Percentiles rank a stretch among this genome's conserved stretches.
These are phyloP conservation scores for Candida ipomoeae DNA, from an alignment of 805 yeast species.

Conservation along the genomic window DNA sequence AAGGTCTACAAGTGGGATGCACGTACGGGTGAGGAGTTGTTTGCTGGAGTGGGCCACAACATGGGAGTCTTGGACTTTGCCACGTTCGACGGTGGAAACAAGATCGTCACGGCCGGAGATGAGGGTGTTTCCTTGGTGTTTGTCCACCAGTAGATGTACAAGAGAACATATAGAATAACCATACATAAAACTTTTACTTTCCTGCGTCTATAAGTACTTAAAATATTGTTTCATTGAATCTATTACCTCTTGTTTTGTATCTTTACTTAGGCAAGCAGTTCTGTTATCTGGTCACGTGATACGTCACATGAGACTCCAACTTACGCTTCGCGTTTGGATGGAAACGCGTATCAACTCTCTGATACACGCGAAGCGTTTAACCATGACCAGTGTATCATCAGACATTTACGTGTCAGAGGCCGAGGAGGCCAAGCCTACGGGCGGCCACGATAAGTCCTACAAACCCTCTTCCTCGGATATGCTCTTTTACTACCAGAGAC, in stretches of 20 bases:
- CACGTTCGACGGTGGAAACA: constrained; percentile 58
- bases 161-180: neutral
- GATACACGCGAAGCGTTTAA: neutral
- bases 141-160: constrained; percentile 9
- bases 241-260: neutral
- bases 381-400: neutral
- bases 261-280: neutral
- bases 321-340: neutral
- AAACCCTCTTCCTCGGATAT: constrained; percentile 56
- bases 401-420: constrained; percentile 3
- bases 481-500: constrained; percentile 62
- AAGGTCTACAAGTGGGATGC: constrained; percentile 83
- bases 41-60: constrained; percentile 85
- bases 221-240: no score
- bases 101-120: constrained; percentile 89
- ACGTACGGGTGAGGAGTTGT: constrained; percentile 74
- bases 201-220: no score
- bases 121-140: constrained; percentile 89
- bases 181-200: neutral
- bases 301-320: neutral
- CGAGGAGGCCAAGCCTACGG: neutral
- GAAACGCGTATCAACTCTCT: neutral
- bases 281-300: neutral
- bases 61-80: constrained; percentile 91
- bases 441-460: constrained; percentile 7